A percentile compares a stretch with the other conserved stretches of the same genome.
Evolutionary conservation across 495 filamentous ascomycete species (phyloP).

Genomic region (Penicillium robsamsonii): DNA sequence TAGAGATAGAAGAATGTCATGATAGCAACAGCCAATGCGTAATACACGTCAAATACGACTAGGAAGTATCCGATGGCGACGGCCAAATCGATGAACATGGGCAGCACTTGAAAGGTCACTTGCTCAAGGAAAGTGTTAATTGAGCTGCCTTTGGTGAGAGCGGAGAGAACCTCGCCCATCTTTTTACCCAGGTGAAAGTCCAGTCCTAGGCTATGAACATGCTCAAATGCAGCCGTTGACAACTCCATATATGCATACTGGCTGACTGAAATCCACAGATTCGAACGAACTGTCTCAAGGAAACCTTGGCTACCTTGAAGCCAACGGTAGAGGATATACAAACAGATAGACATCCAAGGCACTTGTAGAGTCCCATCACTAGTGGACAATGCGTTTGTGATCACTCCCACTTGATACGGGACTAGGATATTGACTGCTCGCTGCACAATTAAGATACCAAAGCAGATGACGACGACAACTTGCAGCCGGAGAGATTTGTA

Average conservation of each 20-base stretch:
- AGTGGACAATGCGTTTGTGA: not conserved
- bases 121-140: conserved; percentile 85
- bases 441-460: conserved; percentile 71
- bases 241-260: conserved; percentile 78
- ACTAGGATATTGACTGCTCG: conserved; percentile 78
- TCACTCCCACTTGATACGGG: conserved; percentile 55
- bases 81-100: conserved; percentile 78
- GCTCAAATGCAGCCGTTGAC: conserved; percentile 81
- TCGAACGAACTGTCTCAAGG: conserved; percentile 45
- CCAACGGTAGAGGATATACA: conserved; percentile 68
- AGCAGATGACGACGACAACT: conserved; percentile 73
- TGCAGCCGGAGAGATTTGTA: conserved; percentile 70
- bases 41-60: conserved; percentile 68
- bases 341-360: conserved; percentile 53
- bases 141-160: conserved; percentile 76
- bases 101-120: conserved; percentile 75
- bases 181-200: conserved; percentile 86
- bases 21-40: conserved; percentile 70
- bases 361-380: not conserved
- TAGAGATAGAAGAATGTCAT: conserved; percentile 81
- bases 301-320: conserved; percentile 76
- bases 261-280: conserved; percentile 78
- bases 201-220: conserved; percentile 77
- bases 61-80: conserved; percentile 77
- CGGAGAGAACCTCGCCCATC: conserved; percentile 80